These are phyloP conservation scores for Colletotrichum truncatum DNA, from an alignment of 2,329 filamentous ascomycete species.

Conservation along the genomic window DNA sequence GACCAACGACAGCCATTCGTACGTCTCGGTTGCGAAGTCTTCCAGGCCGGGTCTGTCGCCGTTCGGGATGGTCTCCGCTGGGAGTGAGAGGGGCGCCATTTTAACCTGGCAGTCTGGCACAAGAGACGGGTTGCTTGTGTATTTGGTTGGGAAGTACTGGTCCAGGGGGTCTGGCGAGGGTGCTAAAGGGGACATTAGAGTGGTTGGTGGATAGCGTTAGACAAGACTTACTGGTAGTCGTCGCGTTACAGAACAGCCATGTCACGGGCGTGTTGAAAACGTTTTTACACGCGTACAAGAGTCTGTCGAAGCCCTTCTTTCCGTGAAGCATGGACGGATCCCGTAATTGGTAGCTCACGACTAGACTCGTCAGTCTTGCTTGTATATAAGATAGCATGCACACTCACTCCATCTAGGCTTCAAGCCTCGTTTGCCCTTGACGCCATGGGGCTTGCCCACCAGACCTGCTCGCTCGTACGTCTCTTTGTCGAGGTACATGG, in stretches of 20 bases:
- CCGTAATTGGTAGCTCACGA: conserved; percentile 80
- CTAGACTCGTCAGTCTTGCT: conserved; percentile 54
- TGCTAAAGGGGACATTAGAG: conserved; percentile 46
- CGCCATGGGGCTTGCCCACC: conserved; percentile 72
- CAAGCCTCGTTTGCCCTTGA: conserved; percentile 64
- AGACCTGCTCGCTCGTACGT: conserved; percentile 86
- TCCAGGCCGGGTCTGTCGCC: conserved; percentile 62
- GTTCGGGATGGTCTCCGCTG: conserved; percentile 39
- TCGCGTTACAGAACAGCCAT: conserved; percentile 82
- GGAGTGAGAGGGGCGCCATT: conserved; percentile 41
- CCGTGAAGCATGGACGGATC: conserved; percentile 81
- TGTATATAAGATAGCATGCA: background rate
- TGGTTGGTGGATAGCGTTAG: conserved; percentile 5
- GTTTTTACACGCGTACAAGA: conserved; percentile 82
- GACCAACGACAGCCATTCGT: conserved; percentile 81
- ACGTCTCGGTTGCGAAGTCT: conserved; percentile 69
- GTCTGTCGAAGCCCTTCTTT: conserved; percentile 82
- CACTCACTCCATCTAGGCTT: conserved; percentile 79
- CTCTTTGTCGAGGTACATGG: conserved; percentile 81
- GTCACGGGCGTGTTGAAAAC: conserved; percentile 73
- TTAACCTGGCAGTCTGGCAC: conserved; percentile 35
- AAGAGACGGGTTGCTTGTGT: conserved; percentile 47
- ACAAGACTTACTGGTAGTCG: conserved; percentile 48
- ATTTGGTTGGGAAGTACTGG: conserved; percentile 52
- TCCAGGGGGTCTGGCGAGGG: conserved; percentile 59